Evolutionary conservation across 2,329 filamentous ascomycete species (phyloP).

Genomic region (Drechmeria coniospora): DNA sequence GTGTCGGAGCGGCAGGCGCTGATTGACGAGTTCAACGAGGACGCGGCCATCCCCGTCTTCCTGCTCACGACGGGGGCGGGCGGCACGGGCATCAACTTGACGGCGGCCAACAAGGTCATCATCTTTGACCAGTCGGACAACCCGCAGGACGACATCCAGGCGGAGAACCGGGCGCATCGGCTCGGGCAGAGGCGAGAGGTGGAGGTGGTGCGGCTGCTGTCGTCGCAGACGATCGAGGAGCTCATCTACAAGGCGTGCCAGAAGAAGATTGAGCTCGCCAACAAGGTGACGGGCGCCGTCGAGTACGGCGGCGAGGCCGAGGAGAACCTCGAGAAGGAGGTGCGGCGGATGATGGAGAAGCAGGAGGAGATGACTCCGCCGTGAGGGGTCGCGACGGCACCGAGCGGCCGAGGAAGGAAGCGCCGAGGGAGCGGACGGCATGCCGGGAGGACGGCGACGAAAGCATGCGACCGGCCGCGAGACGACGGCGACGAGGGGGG

Average conservation of each 20-base stretch:
- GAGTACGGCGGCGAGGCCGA: slow-evolving; percentile 15
- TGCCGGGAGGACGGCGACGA: too few relatives aligned
- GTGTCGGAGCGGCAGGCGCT: slow-evolving; percentile 74
- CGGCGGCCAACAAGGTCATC: slow-evolving; percentile 90
- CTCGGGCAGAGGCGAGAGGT: slow-evolving; percentile 85
- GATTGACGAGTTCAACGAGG: slow-evolving; percentile 71
- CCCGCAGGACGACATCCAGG: slow-evolving; percentile 94
- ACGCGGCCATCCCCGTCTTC: slow-evolving; percentile 72
- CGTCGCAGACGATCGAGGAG: slow-evolving; percentile 73
- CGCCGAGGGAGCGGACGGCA: too few relatives aligned
- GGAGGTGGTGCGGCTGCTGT: slow-evolving; percentile 76
- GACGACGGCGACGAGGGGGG: too few relatives aligned
- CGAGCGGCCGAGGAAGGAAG: slow-evolving; percentile 6
- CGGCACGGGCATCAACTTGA: slow-evolving; percentile 93
- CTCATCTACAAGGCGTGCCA: slow-evolving; percentile 82
- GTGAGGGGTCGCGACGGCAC: slow-evolving; percentile 14
- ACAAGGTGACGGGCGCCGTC: slow-evolving; percentile 32
- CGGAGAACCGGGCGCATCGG: slow-evolving; percentile 89
- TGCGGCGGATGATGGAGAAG: slow-evolving; percentile 26
- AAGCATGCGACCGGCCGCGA: too few relatives aligned
- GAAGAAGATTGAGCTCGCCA: slow-evolving; percentile 82
- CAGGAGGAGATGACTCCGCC: slow-evolving; percentile 22
- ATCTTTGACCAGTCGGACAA: slow-evolving; percentile 98
- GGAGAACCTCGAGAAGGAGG: slow-evolving; percentile 26
- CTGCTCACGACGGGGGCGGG: slow-evolving; percentile 86